Evolutionary conservation across 257 asterid species (phyloP).

Genomic region (Dorcoceras hygrometricum): DNA sequence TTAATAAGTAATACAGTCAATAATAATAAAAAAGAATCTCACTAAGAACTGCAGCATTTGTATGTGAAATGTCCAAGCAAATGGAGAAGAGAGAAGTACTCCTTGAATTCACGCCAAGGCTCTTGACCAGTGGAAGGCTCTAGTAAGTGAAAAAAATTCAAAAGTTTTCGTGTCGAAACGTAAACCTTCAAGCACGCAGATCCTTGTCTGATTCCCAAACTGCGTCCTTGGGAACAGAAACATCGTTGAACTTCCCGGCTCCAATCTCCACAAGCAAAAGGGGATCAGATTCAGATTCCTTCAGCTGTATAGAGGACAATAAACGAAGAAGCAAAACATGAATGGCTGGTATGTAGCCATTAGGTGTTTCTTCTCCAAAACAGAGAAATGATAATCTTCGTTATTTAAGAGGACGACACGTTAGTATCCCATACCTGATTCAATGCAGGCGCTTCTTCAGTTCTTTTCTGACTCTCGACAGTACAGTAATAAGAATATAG

Average conservation of each 20-base stretch:
- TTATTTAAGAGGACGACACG: neutral
- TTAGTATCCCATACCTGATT: neutral
- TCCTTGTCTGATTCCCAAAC: slow-evolving; percentile 1
- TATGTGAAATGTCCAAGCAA: neutral
- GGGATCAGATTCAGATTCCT: slow-evolving; percentile 1
- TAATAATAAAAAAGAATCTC: neutral
- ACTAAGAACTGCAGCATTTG: neutral
- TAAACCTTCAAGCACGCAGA: neutral
- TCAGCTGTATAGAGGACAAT: neutral
- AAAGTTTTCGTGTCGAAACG: neutral
- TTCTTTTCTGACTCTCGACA: slow-evolving; percentile 45
- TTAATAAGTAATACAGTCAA: neutral
- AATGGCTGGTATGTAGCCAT: neutral
- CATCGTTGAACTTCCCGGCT: neutral
- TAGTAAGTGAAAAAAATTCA: neutral
- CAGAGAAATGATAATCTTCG: neutral
- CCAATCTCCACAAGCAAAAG: neutral
- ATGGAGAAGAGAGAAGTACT: neutral
- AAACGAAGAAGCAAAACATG: neutral
- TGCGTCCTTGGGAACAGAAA: neutral
- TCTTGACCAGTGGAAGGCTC: neutral
- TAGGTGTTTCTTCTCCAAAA: neutral
- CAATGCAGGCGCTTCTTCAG: slow-evolving; percentile 15
- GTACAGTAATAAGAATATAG: slow-evolving; percentile 52
- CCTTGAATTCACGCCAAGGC: neutral